Base-by-base conservation (phyloP, 2,329 filamentous ascomycete genomes). In the Venturia effusa region DNA sequence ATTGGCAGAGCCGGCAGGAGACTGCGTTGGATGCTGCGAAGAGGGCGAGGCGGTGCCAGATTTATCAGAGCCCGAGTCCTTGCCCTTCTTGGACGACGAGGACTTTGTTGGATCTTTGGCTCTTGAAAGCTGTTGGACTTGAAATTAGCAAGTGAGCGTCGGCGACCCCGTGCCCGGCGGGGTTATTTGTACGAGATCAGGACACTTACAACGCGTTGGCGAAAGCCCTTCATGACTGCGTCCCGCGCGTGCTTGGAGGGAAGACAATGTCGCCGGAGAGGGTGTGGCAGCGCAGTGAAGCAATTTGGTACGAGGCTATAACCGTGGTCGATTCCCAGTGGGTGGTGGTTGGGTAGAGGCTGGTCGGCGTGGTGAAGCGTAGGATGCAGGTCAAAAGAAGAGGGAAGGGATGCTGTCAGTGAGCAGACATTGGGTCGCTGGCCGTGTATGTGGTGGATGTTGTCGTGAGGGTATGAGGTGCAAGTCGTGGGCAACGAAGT, bases 171-270 rank as follows among this genome's bases (percentile, higher is more conserved):
- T 40, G 57, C 43, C 22, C 59, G 32, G 59, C 32, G 55, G 43
- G 51, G 55, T 57, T 57, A 55, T 34, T 67, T 39, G 68, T 69
- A 65, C 65, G 68, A 68, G 69, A 68, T 68, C 68, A 65, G 61
- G 59, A 66, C 65, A 68, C 90, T 83, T 86, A 96, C 92, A 83
- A 97, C 92, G 88, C 90, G 90, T 83, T 96, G 91, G 80, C 92
- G 89, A 79, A 97, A 96, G 77, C 91, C 89, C 82, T 96, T 97
- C 93, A 97, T 97, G 79, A 83, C 89, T 78, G 77, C 78, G 68
- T 69, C 68, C 67, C 66, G 72, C 72, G 70, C 64, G 64, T 41
- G 30, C 51, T 57, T 57, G 24, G 15, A 57, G 51, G 13, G 34
- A 19, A 57, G 30, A 30, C 27, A 57, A 57, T 57, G 30, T 34